phyloP scores from a whole-genome alignment of 305 asterid species.

The Solanum hybrid region DNA sequence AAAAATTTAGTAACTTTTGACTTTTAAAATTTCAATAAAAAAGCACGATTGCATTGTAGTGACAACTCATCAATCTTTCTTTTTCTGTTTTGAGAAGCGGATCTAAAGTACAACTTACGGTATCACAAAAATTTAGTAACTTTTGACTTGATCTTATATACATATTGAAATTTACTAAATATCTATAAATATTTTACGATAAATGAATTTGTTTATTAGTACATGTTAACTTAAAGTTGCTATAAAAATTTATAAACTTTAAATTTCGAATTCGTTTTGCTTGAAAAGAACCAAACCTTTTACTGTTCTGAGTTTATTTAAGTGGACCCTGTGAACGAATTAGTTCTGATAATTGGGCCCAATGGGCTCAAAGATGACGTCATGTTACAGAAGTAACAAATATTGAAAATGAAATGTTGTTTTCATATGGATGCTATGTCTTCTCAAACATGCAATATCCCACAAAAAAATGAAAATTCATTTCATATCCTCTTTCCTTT shows the following conservation, averaged over 20 bases:
- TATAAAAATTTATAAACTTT: neutral
- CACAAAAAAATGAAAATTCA: neutral
- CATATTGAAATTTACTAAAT: neutral
- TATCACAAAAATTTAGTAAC: neutral
- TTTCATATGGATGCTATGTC: neutral
- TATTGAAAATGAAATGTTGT: neutral
- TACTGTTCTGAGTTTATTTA: neutral
- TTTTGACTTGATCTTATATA: neutral
- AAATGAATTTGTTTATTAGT: neutral
- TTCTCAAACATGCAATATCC: neutral
- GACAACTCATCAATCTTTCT: too few relatives aligned
- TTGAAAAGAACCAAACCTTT: neutral
- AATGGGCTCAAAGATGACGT: neutral
- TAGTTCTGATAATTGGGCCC: neutral
- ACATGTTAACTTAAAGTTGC: neutral
- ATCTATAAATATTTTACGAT: neutral
- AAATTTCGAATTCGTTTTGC: neutral
- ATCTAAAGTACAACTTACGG: neutral
- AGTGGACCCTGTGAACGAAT: neutral
- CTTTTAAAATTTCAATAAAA: too few relatives aligned
- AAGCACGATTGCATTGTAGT: too few relatives aligned
- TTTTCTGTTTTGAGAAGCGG: too few relatives aligned
- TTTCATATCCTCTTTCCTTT: neutral
- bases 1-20: neutral
- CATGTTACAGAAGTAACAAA: neutral